Conservation (phyloP, 352 stramenopile genomes). For the Paralagenidium karlingii region DNA sequence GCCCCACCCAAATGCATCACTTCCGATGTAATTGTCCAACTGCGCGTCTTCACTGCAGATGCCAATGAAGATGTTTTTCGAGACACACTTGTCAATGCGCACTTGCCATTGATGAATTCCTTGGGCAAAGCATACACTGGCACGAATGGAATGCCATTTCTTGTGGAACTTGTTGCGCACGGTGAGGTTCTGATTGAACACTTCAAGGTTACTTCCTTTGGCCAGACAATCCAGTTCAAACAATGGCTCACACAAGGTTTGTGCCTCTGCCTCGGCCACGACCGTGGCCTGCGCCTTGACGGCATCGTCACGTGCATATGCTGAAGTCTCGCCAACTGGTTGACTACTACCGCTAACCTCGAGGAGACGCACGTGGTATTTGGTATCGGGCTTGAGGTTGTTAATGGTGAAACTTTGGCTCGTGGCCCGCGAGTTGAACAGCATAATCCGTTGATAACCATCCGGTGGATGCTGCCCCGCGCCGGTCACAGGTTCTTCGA, state of each 20-base stretch:
- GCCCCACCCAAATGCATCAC: constrained; percentile 77
- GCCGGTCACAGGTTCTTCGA: too few relatives aligned
- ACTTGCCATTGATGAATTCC: constrained; percentile 84
- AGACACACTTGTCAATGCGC: constrained; percentile 76
- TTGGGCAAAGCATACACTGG: constrained; percentile 45
- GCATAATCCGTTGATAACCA: too few relatives aligned
- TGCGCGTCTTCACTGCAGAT: constrained; percentile 51
- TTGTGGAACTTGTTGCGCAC: constrained; percentile 82
- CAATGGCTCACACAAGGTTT: constrained; percentile 38
- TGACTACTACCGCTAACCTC: background rate
- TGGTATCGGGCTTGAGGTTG: constrained; percentile 29
- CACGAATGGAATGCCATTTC: constrained; percentile 82
- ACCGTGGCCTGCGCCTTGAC: background rate
- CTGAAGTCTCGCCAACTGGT: too few relatives aligned
- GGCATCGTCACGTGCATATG: too few relatives aligned
- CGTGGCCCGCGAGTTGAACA: too few relatives aligned
- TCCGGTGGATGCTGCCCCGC: too few relatives aligned
- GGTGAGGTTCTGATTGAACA: constrained; percentile 63
- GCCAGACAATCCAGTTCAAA: constrained; percentile 56
- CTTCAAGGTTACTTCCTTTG: constrained; percentile 62
- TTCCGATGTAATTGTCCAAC: constrained; percentile 86
- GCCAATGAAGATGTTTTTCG: constrained; percentile 89
- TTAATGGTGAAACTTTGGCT: constrained; percentile 22
- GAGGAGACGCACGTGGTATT: constrained; percentile 19
- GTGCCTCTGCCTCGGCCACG: constrained; percentile 13